Base-by-base conservation (phyloP, 192 early-diverging fungal genomes). In the Coemansia sp. region DNA sequence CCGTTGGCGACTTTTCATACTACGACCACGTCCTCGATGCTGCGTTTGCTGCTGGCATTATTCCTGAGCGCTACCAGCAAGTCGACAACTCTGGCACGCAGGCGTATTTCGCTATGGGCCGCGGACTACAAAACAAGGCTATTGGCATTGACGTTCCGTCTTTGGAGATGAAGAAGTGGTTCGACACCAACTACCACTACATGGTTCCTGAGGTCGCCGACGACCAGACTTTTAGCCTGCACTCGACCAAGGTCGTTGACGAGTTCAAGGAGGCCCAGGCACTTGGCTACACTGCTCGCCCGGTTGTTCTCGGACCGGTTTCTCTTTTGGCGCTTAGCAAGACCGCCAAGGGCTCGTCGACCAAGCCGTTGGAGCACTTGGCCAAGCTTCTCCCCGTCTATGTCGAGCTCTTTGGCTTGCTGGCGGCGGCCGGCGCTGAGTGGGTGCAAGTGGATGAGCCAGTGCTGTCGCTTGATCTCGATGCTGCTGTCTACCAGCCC, bases 121-220 rank as follows among this genome's bases (percentile, higher is more conserved):
- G 96, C 83, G 96, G 96, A 68, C 86, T 92, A 59, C 96, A 99
- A 69, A 78, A 86, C 68, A 89, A 84, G 73, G 85, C 85, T 68
- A 82, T 80, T 55, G 84, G 85, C 77, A 81, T 96, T 62, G 94
- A 97, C 66, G 91, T 99, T 34, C 91, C 91, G 58, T 93, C 95
- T 59, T 89, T 94, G 75, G 95, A 97, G 83, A 99, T 99, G 96
- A 95, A 95, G 88, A 99, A 99, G 85, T 99, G 93, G 94, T 99
- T 97, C 76, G 95, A 97, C 81, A 96, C 96, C 69, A 99, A 99
- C 91, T 99, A 92, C 84, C 87, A 93, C 68, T 93, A 85, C 76
- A 94, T 95, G 62, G 95, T 96, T 33, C 94, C 95, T 26, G 92
- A 94, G 82, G 89, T 98, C 61, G 84, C 87, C 50, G 82, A 87